Conservation (phyloP, 768 basidiomycete species). For the Suillus spraguei region DNA sequence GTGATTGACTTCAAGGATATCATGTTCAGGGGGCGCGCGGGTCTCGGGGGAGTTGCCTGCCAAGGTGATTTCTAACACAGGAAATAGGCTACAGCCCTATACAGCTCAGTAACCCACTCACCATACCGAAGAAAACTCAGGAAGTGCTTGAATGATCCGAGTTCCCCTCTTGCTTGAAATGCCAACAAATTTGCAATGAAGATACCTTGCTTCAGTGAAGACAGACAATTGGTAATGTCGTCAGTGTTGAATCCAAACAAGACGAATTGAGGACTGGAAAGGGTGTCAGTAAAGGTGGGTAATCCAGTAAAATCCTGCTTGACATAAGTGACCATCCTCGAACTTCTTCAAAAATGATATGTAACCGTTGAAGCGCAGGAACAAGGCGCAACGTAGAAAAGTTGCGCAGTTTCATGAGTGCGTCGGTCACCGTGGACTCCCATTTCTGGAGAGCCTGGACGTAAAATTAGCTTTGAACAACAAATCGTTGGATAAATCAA, state of each 20-base stretch:
- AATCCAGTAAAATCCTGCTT: conserved; percentile 29
- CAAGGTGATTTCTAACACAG: conserved; percentile 46
- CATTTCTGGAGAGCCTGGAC: conserved; percentile 78
- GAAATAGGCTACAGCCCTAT: conserved; percentile 17
- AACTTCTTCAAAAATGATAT: conserved; percentile 76
- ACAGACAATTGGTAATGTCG: conserved; percentile 55
- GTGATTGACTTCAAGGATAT: conserved; percentile 78
- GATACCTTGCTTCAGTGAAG: conserved; percentile 57
- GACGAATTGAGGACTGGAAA: conserved; percentile 55
- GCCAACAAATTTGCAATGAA: conserved; percentile 71
- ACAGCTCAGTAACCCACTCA: conserved; percentile 35
- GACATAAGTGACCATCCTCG: conserved; percentile 79
- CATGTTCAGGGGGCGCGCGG: conserved; percentile 53
- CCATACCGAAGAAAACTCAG: conserved; percentile 78
- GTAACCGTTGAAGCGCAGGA: conserved; percentile 76
- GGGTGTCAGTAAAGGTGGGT: conserved; percentile 12
- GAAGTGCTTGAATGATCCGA: conserved; percentile 76
- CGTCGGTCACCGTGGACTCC: conserved; percentile 74
- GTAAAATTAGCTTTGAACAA: conserved; percentile 22
- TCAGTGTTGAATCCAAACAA: conserved; percentile 55
- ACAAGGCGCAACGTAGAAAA: conserved; percentile 68
- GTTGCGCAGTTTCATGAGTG: conserved; percentile 73
- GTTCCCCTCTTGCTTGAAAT: conserved; percentile 63
- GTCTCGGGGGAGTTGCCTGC: conserved; percentile 56
- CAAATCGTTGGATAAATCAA: conserved; percentile 34